Conservation (phyloP, 2,329 filamentous ascomycete species). For the Hortaea werneckii region DNA sequence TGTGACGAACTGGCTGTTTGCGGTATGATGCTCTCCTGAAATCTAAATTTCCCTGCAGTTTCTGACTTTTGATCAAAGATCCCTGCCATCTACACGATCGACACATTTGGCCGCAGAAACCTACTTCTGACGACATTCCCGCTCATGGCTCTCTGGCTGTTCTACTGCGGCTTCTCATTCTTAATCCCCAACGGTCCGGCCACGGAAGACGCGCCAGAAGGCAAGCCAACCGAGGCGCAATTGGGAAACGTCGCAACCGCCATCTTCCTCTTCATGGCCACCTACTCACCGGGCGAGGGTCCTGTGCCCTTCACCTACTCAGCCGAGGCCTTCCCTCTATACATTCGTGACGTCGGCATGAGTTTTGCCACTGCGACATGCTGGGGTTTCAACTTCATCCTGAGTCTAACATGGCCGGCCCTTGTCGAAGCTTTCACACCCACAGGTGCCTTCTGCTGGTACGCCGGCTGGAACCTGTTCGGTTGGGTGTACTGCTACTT, state of each 20-base stretch:
- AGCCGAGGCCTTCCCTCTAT: slow-evolving; percentile 37
- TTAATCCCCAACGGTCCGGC: slow-evolving; percentile 20
- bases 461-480: slow-evolving; percentile 35
- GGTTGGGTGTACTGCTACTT: slow-evolving; percentile 13
- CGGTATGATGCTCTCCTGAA: slow-evolving; percentile 33
- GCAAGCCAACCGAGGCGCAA: slow-evolving; percentile 23
- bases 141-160: slow-evolving; percentile 38
- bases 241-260: slow-evolving; percentile 11
- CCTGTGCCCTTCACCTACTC: slow-evolving; percentile 33
- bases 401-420: slow-evolving; percentile 36
- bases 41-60: slow-evolving; percentile 12
- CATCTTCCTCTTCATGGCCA: slow-evolving; percentile 42
- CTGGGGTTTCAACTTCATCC: slow-evolving; percentile 33
- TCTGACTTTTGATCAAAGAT: slow-evolving; percentile 28
- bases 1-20: slow-evolving; percentile 20
- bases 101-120: slow-evolving; percentile 34
- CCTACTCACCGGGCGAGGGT: slow-evolving; percentile 38
- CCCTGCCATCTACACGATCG: slow-evolving; percentile 37
- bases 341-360: slow-evolving; percentile 32
- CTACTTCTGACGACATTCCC: slow-evolving; percentile 34
- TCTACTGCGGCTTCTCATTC: slow-evolving; percentile 34
- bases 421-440: slow-evolving; percentile 40
- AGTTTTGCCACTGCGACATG: slow-evolving; percentile 49
- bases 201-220: slow-evolving; percentile 22
- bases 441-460: slow-evolving; percentile 25